Percentiles rank a stretch among this genome's conserved stretches.
These are phyloP conservation scores for Collybia nuda DNA, from an alignment of 768 basidiomycete species.

Conservation along the genomic window DNA sequence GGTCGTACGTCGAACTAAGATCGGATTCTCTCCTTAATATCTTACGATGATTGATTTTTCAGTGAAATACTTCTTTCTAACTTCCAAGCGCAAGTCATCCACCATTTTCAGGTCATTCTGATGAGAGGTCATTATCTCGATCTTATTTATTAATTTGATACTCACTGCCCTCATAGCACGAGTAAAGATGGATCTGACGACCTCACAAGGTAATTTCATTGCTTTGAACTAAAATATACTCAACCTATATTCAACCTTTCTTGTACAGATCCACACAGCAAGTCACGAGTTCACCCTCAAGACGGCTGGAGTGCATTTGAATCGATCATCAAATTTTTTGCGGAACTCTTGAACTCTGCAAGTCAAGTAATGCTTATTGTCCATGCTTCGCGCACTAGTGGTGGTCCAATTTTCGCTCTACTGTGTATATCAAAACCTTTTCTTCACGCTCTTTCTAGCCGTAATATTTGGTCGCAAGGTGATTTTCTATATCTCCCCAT, in stretches of 20 bases:
- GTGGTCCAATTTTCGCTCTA: conserved; percentile 32
- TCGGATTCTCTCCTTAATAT: background rate
- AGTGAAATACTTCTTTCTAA: conserved; percentile 9
- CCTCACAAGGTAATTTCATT: conserved; percentile 18
- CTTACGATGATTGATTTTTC: background rate
- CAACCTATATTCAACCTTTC: background rate
- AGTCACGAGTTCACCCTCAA: conserved; percentile 12
- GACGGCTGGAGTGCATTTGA: conserved; percentile 27
- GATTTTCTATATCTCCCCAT: background rate
- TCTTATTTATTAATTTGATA: background rate
- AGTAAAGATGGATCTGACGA: conserved; percentile 20
- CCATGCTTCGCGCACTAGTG: conserved; percentile 25
- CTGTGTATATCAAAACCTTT: conserved; percentile 33
- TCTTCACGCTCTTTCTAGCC: conserved; percentile 11
- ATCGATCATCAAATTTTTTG: conserved; percentile 18
- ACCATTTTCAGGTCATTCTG: conserved; percentile 24
- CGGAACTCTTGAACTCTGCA: conserved; percentile 14
- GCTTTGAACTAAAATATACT: background rate
- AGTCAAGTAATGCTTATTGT: conserved; percentile 31
- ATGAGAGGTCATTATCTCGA: conserved; percentile 19
- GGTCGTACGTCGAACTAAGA: conserved; percentile 13
- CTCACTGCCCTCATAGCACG: conserved; percentile 8
- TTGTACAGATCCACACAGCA: conserved; percentile 22
- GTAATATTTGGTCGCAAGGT: conserved; percentile 30
- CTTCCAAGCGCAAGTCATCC: conserved; percentile 16